These are phyloP conservation scores for Blastobotrys indianensis DNA, from an alignment of 1,139 yeast genomes.

Conservation along the genomic window DNA sequence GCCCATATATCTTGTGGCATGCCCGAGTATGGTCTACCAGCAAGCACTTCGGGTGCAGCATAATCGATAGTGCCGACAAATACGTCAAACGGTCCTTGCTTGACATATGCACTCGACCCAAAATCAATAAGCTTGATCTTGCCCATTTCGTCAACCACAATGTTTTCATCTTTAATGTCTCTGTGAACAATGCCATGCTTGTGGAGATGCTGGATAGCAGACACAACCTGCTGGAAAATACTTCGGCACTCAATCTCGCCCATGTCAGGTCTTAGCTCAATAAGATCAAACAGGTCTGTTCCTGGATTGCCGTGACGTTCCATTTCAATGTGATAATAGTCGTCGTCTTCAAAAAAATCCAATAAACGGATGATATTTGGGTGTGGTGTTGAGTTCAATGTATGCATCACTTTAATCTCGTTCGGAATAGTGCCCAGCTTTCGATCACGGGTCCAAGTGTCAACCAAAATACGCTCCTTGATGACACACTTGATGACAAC, in stretches of 20 bases:
- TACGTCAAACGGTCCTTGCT: conserved; percentile 92
- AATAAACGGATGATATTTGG: conserved; percentile 78
- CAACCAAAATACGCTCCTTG: conserved; percentile 87
- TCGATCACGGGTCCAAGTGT: conserved; percentile 94
- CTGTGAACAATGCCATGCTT: conserved; percentile 84
- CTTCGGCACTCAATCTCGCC: conserved; percentile 66
- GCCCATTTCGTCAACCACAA: conserved; percentile 60
- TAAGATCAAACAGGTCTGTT: conserved; percentile 83
- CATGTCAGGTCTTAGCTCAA: conserved; percentile 78
- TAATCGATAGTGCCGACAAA: conserved; percentile 96
- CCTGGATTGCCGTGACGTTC: conserved; percentile 88
- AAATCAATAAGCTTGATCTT: conserved; percentile 80
- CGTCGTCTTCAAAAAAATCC: conserved; percentile 88
- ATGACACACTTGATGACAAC: conserved; percentile 84
- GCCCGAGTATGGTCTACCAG: conserved; percentile 85
- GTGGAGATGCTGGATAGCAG: conserved; percentile 77
- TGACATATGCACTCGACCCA: conserved; percentile 85
- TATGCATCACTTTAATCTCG: conserved; percentile 88
- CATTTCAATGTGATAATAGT: conserved; percentile 83
- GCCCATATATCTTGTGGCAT: conserved; percentile 98
- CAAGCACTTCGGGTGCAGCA: conserved; percentile 92
- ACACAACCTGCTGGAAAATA: conserved; percentile 72
- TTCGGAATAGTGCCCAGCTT: conserved; percentile 88
- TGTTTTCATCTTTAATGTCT: conserved; percentile 92
- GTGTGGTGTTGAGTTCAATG: conserved; percentile 48